Conservation (phyloP, 352 stramenopile species). For the Globisporangium solare region DNA sequence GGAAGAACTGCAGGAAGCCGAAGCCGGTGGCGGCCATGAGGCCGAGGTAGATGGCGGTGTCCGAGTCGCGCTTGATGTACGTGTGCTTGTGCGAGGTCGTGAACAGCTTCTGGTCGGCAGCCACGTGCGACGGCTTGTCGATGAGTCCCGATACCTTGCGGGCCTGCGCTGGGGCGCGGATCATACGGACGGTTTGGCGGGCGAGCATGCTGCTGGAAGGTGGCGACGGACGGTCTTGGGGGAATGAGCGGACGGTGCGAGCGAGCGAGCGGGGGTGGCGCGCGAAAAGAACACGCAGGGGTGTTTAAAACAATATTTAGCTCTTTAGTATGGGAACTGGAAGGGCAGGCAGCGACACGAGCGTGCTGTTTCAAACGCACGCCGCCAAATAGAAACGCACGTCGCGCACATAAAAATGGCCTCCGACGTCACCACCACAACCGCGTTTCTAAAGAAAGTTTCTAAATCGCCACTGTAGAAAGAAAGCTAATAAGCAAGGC, state of each 20-base stretch:
- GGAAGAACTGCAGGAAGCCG: constrained; percentile 53
- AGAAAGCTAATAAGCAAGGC: too few relatives aligned
- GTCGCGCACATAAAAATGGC: neutral
- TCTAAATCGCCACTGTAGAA: too few relatives aligned
- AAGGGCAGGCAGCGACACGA: too few relatives aligned
- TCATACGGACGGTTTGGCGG: constrained; percentile 39
- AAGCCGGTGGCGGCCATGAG: constrained; percentile 44
- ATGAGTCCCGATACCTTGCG: constrained; percentile 55
- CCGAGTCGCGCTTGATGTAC: constrained; percentile 61
- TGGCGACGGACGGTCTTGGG: neutral
- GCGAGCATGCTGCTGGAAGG: constrained; percentile 38
- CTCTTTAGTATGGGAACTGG: neutral
- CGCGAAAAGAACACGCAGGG: neutral
- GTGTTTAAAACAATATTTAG: neutral
- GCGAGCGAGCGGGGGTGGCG: too few relatives aligned
- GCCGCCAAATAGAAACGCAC: neutral
- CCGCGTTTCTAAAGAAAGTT: neutral
- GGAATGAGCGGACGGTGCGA: neutral
- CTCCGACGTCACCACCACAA: neutral
- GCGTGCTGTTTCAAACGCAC: neutral
- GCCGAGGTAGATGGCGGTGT: constrained; percentile 32
- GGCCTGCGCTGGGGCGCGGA: constrained; percentile 25
- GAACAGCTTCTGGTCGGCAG: constrained; percentile 67
- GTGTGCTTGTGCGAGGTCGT: constrained; percentile 47
- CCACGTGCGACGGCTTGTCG: constrained; percentile 64